Base-by-base conservation (phyloP, 352 stramenopile genomes). In the Blastocystis sp. region DNA sequence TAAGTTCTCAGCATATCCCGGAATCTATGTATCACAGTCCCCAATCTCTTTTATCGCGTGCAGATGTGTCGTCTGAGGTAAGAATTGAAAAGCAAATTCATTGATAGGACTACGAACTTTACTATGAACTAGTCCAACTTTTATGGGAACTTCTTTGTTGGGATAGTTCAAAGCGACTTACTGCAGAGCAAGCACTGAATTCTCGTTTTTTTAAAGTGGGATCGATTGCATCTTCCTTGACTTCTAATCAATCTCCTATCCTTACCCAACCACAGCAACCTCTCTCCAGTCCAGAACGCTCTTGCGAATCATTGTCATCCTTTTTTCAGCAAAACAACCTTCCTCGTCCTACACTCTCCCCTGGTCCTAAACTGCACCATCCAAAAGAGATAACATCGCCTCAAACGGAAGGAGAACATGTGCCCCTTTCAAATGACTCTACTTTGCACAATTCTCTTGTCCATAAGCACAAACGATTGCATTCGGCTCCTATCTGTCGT, bases 131-230 rank as follows among this genome's bases (percentile, higher is more conserved):
- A 53, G 45, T 65, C 30, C 70, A 81, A 39, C 24, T 81, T 1
- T 53, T 81, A 41, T 34, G 50, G 55, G 45, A 65, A n/a, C 7
- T 81, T 45, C 54, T 81, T 26, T 41, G 45, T 16, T 81, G 70
- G 70, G 70, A 81, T 18, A 47, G 70, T n/a, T 37, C 26, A 3
- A 41, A 81, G 24, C 70, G 70, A 18, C 70, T 47, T n/a, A 65
- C 70, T 41, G 70, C 70, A 11, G 70, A 81, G 34, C 45, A 81
- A 43, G 43, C 45, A 8, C 26, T 81, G 41, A 26, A 64, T n/a
- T 81, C 70, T 9, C n/a, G 20, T 8, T 81, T 81, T 65, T 81
- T 81, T 41, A 81, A 81, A 45, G 70, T 81, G 26, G 70, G 70
- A 16, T 18, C 39, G 3, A 34, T 54, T 18, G 34, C n/a, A 20